Conservation (phyloP, 2,329 filamentous ascomycete species). For the Coniella vitis region DNA sequence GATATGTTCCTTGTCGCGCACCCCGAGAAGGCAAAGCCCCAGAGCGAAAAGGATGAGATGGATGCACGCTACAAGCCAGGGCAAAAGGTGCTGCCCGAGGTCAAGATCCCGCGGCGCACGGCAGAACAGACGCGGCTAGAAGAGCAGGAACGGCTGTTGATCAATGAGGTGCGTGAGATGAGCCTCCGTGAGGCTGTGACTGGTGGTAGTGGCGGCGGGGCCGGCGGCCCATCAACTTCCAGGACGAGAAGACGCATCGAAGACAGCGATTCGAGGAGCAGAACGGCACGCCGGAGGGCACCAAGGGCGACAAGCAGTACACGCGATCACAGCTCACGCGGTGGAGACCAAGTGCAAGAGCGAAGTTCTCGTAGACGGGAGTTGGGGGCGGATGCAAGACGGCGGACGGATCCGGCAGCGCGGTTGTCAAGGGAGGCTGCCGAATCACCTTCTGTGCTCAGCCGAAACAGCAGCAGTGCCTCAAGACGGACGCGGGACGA, state of each 20-base stretch:
- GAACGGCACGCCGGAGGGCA: slow-evolving; percentile 18
- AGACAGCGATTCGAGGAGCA: slow-evolving; percentile 18
- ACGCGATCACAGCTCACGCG: slow-evolving; percentile 28
- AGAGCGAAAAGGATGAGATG: slow-evolving; percentile 71
- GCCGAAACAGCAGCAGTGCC: slow-evolving; percentile 36
- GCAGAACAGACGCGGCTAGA: slow-evolving; percentile 48
- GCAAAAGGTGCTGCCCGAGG: slow-evolving; percentile 67
- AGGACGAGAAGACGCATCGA: slow-evolving; percentile 19
- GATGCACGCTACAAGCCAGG: slow-evolving; percentile 70
- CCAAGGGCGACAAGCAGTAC: slow-evolving; percentile 20
- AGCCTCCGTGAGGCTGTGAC: slow-evolving; percentile 64
- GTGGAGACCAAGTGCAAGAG: slow-evolving; percentile 23
- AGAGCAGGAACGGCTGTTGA: slow-evolving; percentile 60
- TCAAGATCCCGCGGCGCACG: slow-evolving; percentile 44
- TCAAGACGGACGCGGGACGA: slow-evolving; percentile 36
- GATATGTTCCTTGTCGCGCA: slow-evolving; percentile 82
- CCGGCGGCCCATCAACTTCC: slow-evolving; percentile 20
- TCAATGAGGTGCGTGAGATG: slow-evolving; percentile 65
- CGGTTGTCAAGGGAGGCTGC: slow-evolving; percentile 32
- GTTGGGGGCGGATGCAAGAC: slow-evolving; percentile 25
- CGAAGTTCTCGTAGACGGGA: slow-evolving; percentile 22
- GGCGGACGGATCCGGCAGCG: slow-evolving; percentile 27
- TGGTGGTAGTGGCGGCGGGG: slow-evolving; percentile 11
- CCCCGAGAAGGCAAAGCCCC: slow-evolving; percentile 63
- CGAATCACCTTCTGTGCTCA: slow-evolving; percentile 25